Evolutionary conservation across 116 monocot genomes (phyloP), one percentile per base, ranked within the genome.

Genomic region (Iris pallida): DNA sequence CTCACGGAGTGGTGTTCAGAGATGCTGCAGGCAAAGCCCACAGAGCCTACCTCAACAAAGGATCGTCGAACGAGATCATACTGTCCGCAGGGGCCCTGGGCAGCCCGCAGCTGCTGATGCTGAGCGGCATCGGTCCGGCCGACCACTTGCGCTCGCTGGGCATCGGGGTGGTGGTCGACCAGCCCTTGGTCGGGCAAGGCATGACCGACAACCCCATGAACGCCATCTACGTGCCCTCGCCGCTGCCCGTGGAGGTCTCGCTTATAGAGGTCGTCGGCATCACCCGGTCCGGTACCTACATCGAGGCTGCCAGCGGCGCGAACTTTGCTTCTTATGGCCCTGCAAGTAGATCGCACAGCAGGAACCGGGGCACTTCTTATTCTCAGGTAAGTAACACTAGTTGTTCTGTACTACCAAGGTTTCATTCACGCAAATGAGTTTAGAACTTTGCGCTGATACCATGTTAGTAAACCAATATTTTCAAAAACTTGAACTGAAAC

Each of bases 161-260:
- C 58, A 82, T 93, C 72, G 20, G 16, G 2, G 75, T 82, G 45
- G 51, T 87, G 5, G 17, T 76, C 42, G 65, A 93, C 59, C 74
- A 85, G 65, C 75, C 84, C 6, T 55, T 62, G 67, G 93, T 93
- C n/a, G 93, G 93, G 6, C 66, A 78, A 65, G 84, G 80, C 17
- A 84, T 93, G 86, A 45, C 82, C 1, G 90, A 93, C 64, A 93
- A 93, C 63, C 84, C 93, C 56, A 86, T 89, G 90, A 89, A 86
- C 75, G 84, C 80, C 45, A 71, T 93, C 20, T 80, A 48, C 59
- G 67, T 93, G n/a, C 89, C 93, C 2, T 89, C 93, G 0, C 93
- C 93, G 3, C 0, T 12, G 16, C 82, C 81, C 0, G 84, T 89
- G 4, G 93, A 89, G 76, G 63, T 72, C 14, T 87, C 93, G 0